phyloP scores from a whole-genome alignment of 768 basidiomycete genomes.

The Coprinopsis strossmayeri region DNA sequence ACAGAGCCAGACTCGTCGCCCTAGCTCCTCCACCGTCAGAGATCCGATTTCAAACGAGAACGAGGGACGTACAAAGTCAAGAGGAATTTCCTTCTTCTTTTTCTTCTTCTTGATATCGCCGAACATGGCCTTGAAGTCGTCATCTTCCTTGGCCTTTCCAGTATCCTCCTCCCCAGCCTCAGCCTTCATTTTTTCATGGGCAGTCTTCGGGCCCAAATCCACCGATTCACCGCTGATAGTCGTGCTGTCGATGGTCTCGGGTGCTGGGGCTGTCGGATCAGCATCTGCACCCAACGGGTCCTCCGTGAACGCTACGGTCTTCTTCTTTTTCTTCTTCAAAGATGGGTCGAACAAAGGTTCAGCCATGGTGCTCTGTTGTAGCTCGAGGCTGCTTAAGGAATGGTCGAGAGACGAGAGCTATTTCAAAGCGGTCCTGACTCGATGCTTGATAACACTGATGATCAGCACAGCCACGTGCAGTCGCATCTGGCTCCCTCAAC shows the following conservation, averaged over 20 bases:
- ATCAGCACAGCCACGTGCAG: no score
- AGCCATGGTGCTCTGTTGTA: conserved; percentile 18
- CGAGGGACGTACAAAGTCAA: conserved; percentile 57
- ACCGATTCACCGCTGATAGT: conserved; percentile 67
- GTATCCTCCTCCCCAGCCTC: conserved; percentile 29
- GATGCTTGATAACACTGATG: background rate
- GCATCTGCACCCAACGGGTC: conserved; percentile 78
- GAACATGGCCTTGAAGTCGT: conserved; percentile 80
- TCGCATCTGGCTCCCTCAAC: no score
- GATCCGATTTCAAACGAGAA: conserved; percentile 1
- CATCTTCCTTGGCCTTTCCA: conserved; percentile 51
- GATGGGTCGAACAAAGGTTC: conserved; percentile 81
- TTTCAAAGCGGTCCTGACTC: background rate
- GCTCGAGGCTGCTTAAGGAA: background rate
- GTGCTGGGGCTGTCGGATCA: conserved; percentile 76
- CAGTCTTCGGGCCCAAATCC: conserved; percentile 70
- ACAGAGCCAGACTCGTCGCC: conserved; percentile 64
- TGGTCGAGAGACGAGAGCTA: background rate
- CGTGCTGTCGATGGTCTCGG: conserved; percentile 62
- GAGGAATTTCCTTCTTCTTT: conserved; percentile 87
- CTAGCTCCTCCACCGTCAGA: conserved; percentile 24
- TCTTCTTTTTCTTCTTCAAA: conserved; percentile 85
- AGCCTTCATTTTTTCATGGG: conserved; percentile 69
- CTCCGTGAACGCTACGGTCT: conserved; percentile 78
- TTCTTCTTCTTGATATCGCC: conserved; percentile 89